Percentiles rank a stretch among this genome's conserved stretches.
These are phyloP conservation scores for Tuber calosporum DNA, from an alignment of 495 filamentous ascomycete species.

Conservation along the genomic window DNA sequence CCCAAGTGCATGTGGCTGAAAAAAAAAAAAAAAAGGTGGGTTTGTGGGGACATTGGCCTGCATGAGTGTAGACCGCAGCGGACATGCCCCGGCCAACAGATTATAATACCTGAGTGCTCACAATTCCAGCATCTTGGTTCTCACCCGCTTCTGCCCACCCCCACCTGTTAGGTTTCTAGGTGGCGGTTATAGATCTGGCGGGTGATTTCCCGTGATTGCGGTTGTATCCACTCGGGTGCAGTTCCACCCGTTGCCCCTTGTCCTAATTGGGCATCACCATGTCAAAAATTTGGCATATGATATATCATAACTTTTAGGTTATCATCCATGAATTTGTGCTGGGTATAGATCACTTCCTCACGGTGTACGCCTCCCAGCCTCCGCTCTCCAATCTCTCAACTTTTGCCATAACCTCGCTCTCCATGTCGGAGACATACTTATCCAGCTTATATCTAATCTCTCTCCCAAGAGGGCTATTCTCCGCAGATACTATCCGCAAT, in stretches of 20 bases:
- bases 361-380: constrained; percentile 65
- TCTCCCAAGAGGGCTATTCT: constrained; percentile 50
- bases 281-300: background rate
- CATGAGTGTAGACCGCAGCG: background rate
- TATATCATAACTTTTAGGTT: background rate
- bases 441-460: constrained; percentile 55
- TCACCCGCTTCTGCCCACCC: background rate
- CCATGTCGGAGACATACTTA: constrained; percentile 58
- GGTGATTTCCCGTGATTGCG: background rate
- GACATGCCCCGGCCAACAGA: background rate
- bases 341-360: constrained; percentile 47
- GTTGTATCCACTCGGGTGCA: background rate
- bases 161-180: background rate
- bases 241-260: background rate
- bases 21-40: too few relatives aligned
- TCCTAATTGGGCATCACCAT: background rate
- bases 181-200: background rate
- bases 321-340: constrained; percentile 8
- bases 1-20: background rate
- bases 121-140: constrained; percentile 5
- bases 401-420: constrained; percentile 59
- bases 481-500: constrained; percentile 69
- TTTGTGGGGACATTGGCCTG: background rate
- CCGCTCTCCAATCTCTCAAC: constrained; percentile 57
- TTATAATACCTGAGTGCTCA: background rate